Evolutionary conservation across 108 stramenopile species (phyloP), one percentile per base, ranked within the genome.

Genomic region (Hondaea fermentalgiana): DNA sequence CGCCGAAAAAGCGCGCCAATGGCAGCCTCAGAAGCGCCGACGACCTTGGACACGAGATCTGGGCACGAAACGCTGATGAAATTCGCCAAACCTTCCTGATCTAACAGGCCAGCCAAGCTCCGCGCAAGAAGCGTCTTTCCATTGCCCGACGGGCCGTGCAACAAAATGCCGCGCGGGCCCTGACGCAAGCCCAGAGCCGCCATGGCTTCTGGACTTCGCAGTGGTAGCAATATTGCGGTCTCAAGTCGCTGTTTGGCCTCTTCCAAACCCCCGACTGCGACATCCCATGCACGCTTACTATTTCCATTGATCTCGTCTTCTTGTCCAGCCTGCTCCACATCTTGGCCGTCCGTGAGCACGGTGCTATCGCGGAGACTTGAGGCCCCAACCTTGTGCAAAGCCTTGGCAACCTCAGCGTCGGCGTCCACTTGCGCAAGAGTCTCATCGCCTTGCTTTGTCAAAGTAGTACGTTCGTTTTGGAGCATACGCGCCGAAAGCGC

Each of bases 81-180:
- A 23, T 83, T 83, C 4, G 49, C 76, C 6, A 53, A 12, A 16
- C 76, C 76, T 12, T 47, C 45, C 49, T 83, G 45, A 23, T 83
- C 76, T 1, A 83, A 16, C 76, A 53, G 4, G 4, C 28, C 51
- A 0, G 99, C 99, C 4, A 98, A 97, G 8, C 98, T 98, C 91
- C 98, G 98, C 59, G 99, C 99, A 96, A 99, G 97, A 98, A 99
- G 98, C 25, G 99, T 99, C 91, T 99, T 99, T 35, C 99, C 99
- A 57, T 97, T 96, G 0, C 93, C 93, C 1, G 95, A 95, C 5
- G 96, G 96, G 10, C 95, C 99, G 89, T 98, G 98, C 92, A 99
- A 88, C 64, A 99, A 91, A 14, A 99, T 98, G 43, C 99, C 99
- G 53, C 97, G 94, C 23, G 99, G 99, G 1, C 76, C 76, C 12